Conservation (phyloP, 305 asterid genomes). For the Fraxinus sp. region DNA sequence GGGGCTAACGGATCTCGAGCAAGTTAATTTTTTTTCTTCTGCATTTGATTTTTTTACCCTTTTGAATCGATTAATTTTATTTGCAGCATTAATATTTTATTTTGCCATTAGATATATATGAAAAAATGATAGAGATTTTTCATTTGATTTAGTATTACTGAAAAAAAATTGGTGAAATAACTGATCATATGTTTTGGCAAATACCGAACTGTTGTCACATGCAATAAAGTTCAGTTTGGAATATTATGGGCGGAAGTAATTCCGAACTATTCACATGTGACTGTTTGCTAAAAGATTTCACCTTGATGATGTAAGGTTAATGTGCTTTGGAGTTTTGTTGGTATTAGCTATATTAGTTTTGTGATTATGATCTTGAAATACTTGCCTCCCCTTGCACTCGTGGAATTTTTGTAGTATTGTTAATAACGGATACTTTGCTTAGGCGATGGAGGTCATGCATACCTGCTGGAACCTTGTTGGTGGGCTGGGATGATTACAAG, state of each 20-base stretch:
- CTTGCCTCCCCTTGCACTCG: background rate
- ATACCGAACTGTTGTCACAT: background rate
- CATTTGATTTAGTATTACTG: background rate
- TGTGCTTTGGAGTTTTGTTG: background rate
- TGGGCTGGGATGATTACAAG: conserved; percentile 78
- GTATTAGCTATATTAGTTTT: background rate
- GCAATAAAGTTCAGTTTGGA: background rate
- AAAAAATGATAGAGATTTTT: background rate
- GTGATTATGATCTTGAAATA: background rate
- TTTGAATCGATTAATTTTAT: background rate
- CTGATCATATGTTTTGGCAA: background rate
- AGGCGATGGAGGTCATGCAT: conserved; percentile 79
- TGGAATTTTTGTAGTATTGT: background rate
- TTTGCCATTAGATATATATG: background rate
- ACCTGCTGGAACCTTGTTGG: conserved; percentile 72
- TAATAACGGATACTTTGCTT: conserved; percentile 16
- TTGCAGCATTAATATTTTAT: background rate
- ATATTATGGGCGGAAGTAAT: background rate
- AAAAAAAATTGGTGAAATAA: background rate
- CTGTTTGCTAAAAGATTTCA: background rate
- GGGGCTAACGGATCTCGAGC: conserved; percentile 64
- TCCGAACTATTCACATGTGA: background rate
- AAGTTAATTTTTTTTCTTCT: conserved; percentile 32
- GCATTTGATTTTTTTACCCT: background rate
- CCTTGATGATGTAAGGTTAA: background rate